Conservation (phyloP, 352 stramenopile genomes). For the Globisporangium lucens region DNA sequence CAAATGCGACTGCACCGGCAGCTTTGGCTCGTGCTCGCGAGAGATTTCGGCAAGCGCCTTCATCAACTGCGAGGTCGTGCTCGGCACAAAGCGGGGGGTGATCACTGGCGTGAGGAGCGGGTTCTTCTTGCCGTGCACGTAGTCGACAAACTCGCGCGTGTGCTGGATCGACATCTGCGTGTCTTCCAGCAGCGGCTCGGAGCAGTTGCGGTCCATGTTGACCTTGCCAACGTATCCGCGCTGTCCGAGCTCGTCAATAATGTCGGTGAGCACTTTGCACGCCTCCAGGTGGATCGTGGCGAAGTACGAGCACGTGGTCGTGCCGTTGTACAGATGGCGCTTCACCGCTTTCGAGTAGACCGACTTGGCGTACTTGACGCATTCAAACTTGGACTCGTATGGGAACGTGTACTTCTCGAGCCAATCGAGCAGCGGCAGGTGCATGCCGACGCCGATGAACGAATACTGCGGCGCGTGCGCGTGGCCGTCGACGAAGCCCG, state of each 20-base stretch:
- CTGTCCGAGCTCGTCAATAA: slow-evolving; percentile 82
- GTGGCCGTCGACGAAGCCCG: slow-evolving; percentile 93
- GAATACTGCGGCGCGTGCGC: slow-evolving; percentile 93
- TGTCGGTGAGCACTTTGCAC: slow-evolving; percentile 89
- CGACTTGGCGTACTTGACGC: slow-evolving; percentile 52
- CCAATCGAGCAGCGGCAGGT: slow-evolving; percentile 92
- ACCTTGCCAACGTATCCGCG: slow-evolving; percentile 93
- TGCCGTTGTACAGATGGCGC: slow-evolving; percentile 85
- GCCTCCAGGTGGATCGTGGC: slow-evolving; percentile 89
- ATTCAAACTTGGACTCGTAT: slow-evolving; percentile 81
- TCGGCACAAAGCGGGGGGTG: slow-evolving; percentile 93
- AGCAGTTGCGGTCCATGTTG: slow-evolving; percentile 94
- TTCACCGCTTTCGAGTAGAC: slow-evolving; percentile 90
- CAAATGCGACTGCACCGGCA: slow-evolving; percentile 91
- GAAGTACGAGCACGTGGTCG: slow-evolving; percentile 95
- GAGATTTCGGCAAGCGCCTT: slow-evolving; percentile 75
- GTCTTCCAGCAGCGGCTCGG: slow-evolving; percentile 79
- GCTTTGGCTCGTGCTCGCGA: slow-evolving; percentile 56
- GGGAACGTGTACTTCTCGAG: slow-evolving; percentile 95
- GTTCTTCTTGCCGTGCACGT: slow-evolving; percentile 73
- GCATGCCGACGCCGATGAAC: slow-evolving; percentile 92
- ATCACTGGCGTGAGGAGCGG: slow-evolving; percentile 86
- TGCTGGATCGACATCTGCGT: slow-evolving; percentile 81
- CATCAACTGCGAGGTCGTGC: slow-evolving; percentile 85
- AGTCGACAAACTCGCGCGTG: slow-evolving; percentile 86